Base-by-base conservation (phyloP, 495 filamentous ascomycete species). In the Talaromyces thailandensis region DNA sequence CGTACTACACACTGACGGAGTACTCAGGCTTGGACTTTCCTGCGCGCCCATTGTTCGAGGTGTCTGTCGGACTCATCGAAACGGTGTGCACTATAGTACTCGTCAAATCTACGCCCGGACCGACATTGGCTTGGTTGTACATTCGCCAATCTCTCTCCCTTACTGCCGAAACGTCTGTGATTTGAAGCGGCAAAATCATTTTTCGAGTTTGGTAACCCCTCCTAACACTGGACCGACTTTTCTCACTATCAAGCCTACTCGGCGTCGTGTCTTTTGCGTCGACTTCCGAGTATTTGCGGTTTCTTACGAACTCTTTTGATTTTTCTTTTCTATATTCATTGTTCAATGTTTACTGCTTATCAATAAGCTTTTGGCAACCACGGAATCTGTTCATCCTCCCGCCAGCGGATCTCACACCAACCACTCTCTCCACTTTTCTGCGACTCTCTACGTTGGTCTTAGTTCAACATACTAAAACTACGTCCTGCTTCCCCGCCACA, bases 401-500 rank as follows among this genome's bases (percentile, higher is more conserved):
- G 43, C 43, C 43, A 48, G 43, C 43, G 43, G 43, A 21, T 48
- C 43, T 48, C 18, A 18, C 16, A 18, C 16, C 40, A 45, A 45
- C 40, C 40, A 45, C 16, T 45, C 40, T 21, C 43, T 48, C 43
- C 43, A 48, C 43, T 48, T 48, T 21, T 48, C 43, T 48, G 43
- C 43, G 43, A 48, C 43, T 48, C 43, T 48, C 3, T 48, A 48
- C 18, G 43, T 48, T 48, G 43, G 43, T 48, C 43, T 48, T 48
- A 48, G 43, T 21, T 6, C 7, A 48, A 48, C 6, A 18, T 48
- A 55, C 51, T 55, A 55, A 25, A 11, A 55, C 23, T 12, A 55
- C 51, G 51, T 55, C 1, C 51, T 28, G 28, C 51, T 55, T 55
- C 51, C 51, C 51, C 51, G 51, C 51, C 51, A 55, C 51, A 55